A percentile compares a stretch with the other conserved stretches of the same genome.
phyloP scores from a whole-genome alignment of 148 eudicot genomes.

The Fallopia convolvulus region DNA sequence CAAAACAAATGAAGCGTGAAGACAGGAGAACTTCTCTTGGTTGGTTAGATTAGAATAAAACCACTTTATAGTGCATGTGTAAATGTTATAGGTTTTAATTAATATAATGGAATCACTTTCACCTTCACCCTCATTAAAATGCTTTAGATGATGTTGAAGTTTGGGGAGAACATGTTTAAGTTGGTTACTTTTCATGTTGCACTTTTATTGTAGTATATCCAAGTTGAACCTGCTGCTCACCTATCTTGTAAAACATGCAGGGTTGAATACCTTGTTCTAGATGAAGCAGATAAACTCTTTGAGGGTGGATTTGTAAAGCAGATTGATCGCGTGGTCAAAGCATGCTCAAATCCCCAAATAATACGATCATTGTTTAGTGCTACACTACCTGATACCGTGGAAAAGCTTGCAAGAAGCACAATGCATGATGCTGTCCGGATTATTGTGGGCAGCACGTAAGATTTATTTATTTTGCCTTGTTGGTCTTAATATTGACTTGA shows the following conservation, averaged over 20 bases:
- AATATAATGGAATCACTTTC: not conserved
- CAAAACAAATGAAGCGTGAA: not conserved
- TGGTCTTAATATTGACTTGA: not conserved
- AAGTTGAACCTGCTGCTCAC: constrained; percentile 9
- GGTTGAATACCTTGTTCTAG: constrained; percentile 94
- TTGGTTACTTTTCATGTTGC: not conserved
- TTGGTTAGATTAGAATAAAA: not conserved
- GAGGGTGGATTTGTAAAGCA: constrained; percentile 90
- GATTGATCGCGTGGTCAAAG: constrained; percentile 87
- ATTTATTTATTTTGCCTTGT: not conserved
- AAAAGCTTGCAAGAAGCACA: constrained; percentile 92
- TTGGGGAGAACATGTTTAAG: no score
- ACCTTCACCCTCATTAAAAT: not conserved
- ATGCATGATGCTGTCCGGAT: constrained; percentile 97
- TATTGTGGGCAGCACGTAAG: constrained; percentile 88
- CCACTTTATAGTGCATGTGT: not conserved
- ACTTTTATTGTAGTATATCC: not conserved
- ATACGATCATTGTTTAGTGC: constrained; percentile 89
- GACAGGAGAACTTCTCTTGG: not conserved
- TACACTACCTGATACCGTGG: constrained; percentile 93
- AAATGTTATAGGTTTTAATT: not conserved
- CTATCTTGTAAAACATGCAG: constrained; percentile 31
- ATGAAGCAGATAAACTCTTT: constrained; percentile 93
- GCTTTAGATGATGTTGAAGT: not conserved
- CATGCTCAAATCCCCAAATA: constrained; percentile 85